A percentile compares a stretch with the other conserved stretches of the same genome.
These are phyloP conservation scores for Scutellaria minor DNA, from an alignment of 257 asterid genomes.

Conservation along the genomic window DNA sequence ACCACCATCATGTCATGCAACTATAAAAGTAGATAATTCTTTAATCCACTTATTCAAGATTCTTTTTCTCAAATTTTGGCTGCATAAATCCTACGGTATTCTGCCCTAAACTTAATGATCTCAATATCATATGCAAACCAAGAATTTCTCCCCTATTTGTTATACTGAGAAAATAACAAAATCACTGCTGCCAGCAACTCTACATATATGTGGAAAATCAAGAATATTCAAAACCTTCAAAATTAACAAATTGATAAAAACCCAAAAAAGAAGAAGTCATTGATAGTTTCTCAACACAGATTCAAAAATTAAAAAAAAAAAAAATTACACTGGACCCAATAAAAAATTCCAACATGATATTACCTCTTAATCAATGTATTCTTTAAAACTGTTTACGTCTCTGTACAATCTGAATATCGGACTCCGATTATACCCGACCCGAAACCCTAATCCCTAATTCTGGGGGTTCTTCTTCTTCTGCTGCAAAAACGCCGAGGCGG, in stretches of 20 bases:
- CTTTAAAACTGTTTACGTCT: not conserved
- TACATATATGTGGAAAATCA: not conserved
- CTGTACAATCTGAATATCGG: not conserved
- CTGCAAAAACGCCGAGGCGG: slow-evolving; percentile 24
- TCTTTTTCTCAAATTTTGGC: not conserved
- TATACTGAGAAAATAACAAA: not conserved
- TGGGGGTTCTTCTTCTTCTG: slow-evolving; percentile 3
- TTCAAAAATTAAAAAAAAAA: slow-evolving; percentile 15
- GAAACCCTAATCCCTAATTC: not conserved
- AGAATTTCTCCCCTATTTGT: not conserved
- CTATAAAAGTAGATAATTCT: not conserved
- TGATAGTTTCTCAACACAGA: not conserved
- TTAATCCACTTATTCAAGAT: not conserved
- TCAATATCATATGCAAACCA: not conserved
- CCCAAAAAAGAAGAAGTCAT: not conserved
- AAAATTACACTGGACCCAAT: not conserved
- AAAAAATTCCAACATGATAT: not conserved
- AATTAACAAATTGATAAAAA: not conserved
- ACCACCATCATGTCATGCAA: not conserved
- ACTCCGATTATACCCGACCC: slow-evolving; percentile 24
- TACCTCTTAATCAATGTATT: slow-evolving; percentile 28
- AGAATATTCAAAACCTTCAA: not conserved
- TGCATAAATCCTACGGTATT: not conserved
- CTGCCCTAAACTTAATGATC: slow-evolving; percentile 1
- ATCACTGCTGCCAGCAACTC: slow-evolving; percentile 9